Conservation (phyloP, 805 yeast species). For the Candida patagonica region DNA sequence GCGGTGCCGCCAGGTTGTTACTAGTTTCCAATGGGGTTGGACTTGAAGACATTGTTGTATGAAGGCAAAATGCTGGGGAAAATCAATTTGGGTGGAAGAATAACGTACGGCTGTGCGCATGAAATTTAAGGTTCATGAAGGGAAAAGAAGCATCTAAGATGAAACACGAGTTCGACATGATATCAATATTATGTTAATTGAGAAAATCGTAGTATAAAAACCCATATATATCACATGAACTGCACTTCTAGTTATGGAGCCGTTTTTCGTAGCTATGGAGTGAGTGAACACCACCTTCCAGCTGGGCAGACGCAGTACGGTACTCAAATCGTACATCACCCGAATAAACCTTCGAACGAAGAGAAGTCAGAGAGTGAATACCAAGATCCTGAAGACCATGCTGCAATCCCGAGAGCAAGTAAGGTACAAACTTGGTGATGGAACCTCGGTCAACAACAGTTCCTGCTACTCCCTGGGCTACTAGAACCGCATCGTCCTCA, state of each 20-base stretch:
- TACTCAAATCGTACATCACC: slow-evolving; percentile 88
- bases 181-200: no score
- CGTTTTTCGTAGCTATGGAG: slow-evolving; percentile 96
- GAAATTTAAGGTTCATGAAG: no score
- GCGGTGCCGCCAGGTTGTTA: slow-evolving; percentile 1
- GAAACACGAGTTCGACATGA: no score
- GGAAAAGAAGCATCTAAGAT: no score
- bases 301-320: slow-evolving; percentile 97
- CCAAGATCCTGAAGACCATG: slow-evolving; percentile 99
- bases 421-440: slow-evolving; percentile 85
- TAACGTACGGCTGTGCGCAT: no score
- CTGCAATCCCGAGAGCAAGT: slow-evolving; percentile 89
- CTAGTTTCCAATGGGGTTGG: no score
- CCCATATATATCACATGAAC: no score
- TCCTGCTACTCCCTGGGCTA: slow-evolving; percentile 98
- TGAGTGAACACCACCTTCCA: slow-evolving; percentile 97
- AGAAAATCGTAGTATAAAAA: no score
- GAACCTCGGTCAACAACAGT: slow-evolving; percentile 96
- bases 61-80: no score
- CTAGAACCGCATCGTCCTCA: slow-evolving; percentile 89
- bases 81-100: no score
- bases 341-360: slow-evolving; percentile 52
- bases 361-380: slow-evolving; percentile 51
- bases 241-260: slow-evolving; percentile 59
- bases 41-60: no score